Evolutionary conservation across 495 filamentous ascomycete species (phyloP).

Genomic region (Xylaria acuta): DNA sequence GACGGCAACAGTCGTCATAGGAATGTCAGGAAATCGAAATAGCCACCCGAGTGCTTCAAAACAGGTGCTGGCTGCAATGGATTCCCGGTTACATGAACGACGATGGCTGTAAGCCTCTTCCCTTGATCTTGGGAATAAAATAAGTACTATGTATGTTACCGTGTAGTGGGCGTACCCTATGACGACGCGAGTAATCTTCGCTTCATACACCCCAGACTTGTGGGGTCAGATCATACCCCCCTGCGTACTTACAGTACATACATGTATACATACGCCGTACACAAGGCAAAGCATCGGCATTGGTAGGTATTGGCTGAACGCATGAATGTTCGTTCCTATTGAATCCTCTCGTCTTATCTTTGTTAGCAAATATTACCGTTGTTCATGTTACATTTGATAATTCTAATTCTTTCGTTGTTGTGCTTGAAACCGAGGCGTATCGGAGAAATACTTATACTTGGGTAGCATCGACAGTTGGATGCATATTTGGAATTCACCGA

Average conservation of each 20-base stretch:
- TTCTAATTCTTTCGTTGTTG: background rate
- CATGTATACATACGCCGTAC: background rate
- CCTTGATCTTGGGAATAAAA: constrained; percentile 31
- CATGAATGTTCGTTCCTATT: constrained; percentile 14
- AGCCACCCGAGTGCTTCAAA: constrained; percentile 26
- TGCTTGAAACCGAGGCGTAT: constrained; percentile 19
- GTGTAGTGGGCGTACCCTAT: background rate
- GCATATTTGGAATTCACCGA: constrained; percentile 8
- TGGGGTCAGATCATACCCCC: constrained; percentile 3
- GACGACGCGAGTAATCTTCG: constrained; percentile 6
- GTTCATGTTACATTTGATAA: background rate
- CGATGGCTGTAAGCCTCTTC: constrained; percentile 34
- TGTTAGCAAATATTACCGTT: background rate
- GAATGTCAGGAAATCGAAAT: constrained; percentile 32
- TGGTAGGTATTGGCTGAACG: background rate
- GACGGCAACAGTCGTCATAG: constrained; percentile 28
- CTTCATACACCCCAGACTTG: constrained; percentile 9
- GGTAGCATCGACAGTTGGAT: constrained; percentile 1
- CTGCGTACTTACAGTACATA: too few species aligned
- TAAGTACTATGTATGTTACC: too few species aligned
- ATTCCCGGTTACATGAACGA: constrained; percentile 44
- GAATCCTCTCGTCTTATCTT: constrained; percentile 22
- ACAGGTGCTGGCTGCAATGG: constrained; percentile 28
- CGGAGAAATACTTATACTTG: background rate
- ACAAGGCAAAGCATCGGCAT: background rate